Evolutionary conservation across 345 rosid species (phyloP).

Genomic region (Rhizophora apiculata): DNA sequence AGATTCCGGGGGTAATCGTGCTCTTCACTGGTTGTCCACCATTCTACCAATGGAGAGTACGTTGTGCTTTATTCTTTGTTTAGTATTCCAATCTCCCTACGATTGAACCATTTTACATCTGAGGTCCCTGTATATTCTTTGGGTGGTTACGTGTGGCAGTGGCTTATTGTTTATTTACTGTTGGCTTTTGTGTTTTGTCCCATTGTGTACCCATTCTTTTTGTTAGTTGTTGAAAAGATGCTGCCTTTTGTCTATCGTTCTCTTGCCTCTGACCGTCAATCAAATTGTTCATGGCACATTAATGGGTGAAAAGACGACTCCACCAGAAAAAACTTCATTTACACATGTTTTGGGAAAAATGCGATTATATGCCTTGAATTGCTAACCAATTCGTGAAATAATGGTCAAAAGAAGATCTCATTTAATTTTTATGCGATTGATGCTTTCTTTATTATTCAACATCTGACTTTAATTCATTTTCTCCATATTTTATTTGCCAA

Average conservation of each 20-base stretch:
- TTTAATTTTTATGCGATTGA: no score
- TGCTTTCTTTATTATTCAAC: no score
- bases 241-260: neutral
- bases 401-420: no score
- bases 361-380: no score
- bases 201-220: neutral
- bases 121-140: constrained; percentile 24
- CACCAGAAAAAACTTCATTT: neutral
- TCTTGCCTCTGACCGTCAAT: neutral
- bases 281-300: neutral
- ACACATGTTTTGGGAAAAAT: neutral
- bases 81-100: neutral
- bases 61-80: neutral
- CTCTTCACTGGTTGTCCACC: neutral
- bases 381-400: no score
- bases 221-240: constrained; percentile 3
- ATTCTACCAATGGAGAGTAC: neutral
- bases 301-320: neutral
- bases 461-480: no score
- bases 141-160: constrained; percentile 13
- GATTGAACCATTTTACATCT: constrained; percentile 8
- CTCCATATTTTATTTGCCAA: no score
- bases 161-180: constrained; percentile 3
- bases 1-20: neutral
- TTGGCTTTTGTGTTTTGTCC: neutral